Percentiles rank a stretch among this genome's conserved stretches.
Evolutionary conservation across 768 basidiomycete species (phyloP).

Genomic region (Cyathus striatus): DNA sequence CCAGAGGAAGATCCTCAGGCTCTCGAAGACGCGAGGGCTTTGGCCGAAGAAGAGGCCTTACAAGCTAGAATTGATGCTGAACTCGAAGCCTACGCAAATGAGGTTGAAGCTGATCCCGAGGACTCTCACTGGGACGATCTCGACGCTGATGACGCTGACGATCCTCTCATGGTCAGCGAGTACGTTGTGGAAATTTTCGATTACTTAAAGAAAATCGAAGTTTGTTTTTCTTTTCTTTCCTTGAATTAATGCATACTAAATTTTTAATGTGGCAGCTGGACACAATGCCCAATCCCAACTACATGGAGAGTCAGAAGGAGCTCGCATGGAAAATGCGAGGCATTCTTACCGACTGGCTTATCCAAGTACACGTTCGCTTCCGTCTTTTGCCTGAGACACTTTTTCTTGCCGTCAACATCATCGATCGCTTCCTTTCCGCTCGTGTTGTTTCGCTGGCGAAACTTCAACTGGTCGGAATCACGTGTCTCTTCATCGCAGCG

Average conservation of each 20-base stretch:
- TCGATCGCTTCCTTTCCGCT: slow-evolving; percentile 75
- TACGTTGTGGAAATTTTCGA: slow-evolving; percentile 93
- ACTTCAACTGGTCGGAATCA: slow-evolving; percentile 92
- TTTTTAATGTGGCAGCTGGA: slow-evolving; percentile 40
- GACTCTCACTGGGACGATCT: slow-evolving; percentile 81
- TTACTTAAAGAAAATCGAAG: slow-evolving; percentile 89
- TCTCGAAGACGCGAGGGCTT: slow-evolving; percentile 28
- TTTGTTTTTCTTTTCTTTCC: slow-evolving; percentile 24
- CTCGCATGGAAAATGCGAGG: slow-evolving; percentile 96
- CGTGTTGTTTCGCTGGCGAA: slow-evolving; percentile 86
- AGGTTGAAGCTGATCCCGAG: slow-evolving; percentile 62
- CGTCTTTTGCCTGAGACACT: slow-evolving; percentile 91
- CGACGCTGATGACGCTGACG: slow-evolving; percentile 87
- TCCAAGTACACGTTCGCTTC: slow-evolving; percentile 93
- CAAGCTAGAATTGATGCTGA: slow-evolving; percentile 40
- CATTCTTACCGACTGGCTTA: slow-evolving; percentile 93
- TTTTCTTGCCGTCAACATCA: slow-evolving; percentile 91
- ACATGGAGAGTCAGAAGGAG: slow-evolving; percentile 93
- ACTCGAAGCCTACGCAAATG: slow-evolving; percentile 45
- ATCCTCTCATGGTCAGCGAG: slow-evolving; percentile 96
- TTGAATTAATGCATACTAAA: not conserved
- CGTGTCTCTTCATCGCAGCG: slow-evolving; percentile 88
- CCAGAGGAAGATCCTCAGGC: slow-evolving; percentile 36
- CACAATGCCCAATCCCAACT: slow-evolving; percentile 88
- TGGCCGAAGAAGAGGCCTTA: slow-evolving; percentile 41